These are phyloP conservation scores for Penicillium sp. DNA, from an alignment of 2,329 filamentous ascomycete species.

Conservation along the genomic window DNA sequence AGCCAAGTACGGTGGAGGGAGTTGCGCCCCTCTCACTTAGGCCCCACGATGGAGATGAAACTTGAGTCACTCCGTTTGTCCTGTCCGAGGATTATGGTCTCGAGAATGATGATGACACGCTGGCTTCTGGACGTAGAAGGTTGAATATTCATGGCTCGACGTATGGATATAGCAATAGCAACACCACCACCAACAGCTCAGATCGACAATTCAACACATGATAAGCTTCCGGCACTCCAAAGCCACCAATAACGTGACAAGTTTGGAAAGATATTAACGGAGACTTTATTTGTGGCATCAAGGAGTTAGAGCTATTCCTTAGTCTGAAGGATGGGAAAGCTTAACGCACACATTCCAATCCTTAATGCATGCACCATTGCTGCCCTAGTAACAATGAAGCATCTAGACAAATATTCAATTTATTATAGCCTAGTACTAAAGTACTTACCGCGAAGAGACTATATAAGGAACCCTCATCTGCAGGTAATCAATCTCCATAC, in stretches of 20 bases:
- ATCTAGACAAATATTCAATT: not conserved
- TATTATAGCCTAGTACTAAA: not conserved
- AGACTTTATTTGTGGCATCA: not conserved
- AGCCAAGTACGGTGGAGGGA: not conserved
- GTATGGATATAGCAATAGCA: too few relatives aligned
- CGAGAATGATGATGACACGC: too few relatives aligned
- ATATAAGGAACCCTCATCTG: not conserved
- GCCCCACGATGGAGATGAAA: not conserved
- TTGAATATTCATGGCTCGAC: too few relatives aligned
- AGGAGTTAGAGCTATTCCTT: not conserved
- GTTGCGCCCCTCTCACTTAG: too few relatives aligned
- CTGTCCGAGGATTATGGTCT: not conserved
- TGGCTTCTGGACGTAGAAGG: too few relatives aligned
- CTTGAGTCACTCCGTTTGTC: slow-evolving; percentile 1
- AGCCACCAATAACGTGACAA: not conserved
- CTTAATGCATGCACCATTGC: not conserved
- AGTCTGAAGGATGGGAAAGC: not conserved
- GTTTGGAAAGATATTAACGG: not conserved
- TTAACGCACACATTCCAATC: not conserved
- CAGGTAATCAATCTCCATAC: not conserved
- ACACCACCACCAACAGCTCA: too few relatives aligned
- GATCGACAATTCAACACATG: too few relatives aligned
- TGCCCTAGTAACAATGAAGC: not conserved
- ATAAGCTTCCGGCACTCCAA: not conserved
- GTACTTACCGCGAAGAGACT: not conserved